Percentiles rank a stretch among this genome's conserved stretches.
Conservation (phyloP, 83 land plant species). For the Isoetes engelmannii region DNA sequence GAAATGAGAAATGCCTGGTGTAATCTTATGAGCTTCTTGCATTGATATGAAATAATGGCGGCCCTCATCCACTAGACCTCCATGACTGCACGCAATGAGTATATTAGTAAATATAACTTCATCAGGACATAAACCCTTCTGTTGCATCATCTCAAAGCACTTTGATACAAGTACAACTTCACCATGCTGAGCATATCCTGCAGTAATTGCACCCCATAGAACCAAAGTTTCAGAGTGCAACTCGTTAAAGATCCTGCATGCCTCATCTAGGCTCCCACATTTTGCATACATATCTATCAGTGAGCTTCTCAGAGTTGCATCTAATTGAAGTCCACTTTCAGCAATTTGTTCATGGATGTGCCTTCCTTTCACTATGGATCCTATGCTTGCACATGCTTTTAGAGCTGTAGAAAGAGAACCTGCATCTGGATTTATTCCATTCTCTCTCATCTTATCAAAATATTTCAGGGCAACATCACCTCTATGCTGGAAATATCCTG, state of each 20-base stretch:
- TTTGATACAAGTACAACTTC: neutral
- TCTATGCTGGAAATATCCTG: neutral
- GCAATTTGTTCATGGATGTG: conserved; percentile 11
- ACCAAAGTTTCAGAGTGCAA: conserved; percentile 6
- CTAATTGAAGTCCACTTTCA: conserved; percentile 8
- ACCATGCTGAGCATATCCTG: conserved; percentile 18
- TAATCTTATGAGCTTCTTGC: neutral
- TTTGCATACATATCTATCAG: conserved; percentile 25
- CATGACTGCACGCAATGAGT: conserved; percentile 3
- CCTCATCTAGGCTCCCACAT: conserved; percentile 21
- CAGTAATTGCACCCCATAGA: conserved; percentile 14
- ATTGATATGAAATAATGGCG: neutral
- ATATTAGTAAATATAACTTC: neutral
- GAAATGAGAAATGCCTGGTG: neutral
- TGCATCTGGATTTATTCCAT: neutral
- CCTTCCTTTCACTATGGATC: conserved; percentile 9
- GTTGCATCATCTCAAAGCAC: neutral
- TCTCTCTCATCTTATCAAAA: neutral
- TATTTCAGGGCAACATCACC: neutral
- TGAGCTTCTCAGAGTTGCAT: conserved; percentile 18
- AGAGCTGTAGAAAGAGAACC: neutral
- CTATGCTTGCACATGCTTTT: conserved; percentile 1
- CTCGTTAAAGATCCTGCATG: conserved; percentile 13
- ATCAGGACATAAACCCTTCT: neutral
- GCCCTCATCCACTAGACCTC: conserved; percentile 1